Conservation (phyloP, 345 rosid genomes). For the Moringa oleifera region DNA sequence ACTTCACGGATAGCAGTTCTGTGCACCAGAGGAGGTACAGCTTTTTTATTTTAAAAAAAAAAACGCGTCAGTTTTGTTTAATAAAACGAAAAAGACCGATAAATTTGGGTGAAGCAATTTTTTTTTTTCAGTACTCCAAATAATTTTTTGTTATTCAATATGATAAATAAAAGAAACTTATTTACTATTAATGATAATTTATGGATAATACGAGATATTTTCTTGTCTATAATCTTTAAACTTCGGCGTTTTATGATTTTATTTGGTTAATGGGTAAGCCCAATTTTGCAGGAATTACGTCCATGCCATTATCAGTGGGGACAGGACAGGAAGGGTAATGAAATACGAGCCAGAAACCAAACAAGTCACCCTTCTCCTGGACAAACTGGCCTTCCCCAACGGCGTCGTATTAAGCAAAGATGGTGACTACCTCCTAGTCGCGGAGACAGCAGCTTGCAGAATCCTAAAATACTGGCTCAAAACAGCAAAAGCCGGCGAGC, state of each 20-base stretch:
- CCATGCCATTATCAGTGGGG: constrained; percentile 34
- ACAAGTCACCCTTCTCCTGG: constrained; percentile 33
- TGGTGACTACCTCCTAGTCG: constrained; percentile 40
- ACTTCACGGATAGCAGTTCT: constrained; percentile 71
- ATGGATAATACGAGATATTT: too few relatives aligned
- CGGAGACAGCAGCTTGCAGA: constrained; percentile 40
- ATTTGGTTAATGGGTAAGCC: background rate
- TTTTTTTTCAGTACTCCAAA: too few relatives aligned
- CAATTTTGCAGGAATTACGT: constrained; percentile 40
- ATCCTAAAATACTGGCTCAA: constrained; percentile 44
- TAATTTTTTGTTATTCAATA: too few relatives aligned
- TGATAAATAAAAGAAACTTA: too few relatives aligned
- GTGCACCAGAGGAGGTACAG: constrained; percentile 58
- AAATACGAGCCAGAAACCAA: constrained; percentile 46
- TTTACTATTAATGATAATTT: too few relatives aligned
- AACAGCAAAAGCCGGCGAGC: constrained; percentile 14
- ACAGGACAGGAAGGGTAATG: constrained; percentile 59
- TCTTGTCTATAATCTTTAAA: too few relatives aligned
- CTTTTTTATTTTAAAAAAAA: too few relatives aligned
- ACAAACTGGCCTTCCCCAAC: constrained; percentile 49
- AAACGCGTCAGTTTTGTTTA: too few relatives aligned
- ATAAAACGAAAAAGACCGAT: too few relatives aligned
- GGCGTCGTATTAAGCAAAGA: constrained; percentile 45
- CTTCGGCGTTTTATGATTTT: too few relatives aligned
- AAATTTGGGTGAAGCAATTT: too few relatives aligned